Evolutionary conservation across 169 alveolate species (phyloP).

Genomic region (Plasmodium inui): DNA sequence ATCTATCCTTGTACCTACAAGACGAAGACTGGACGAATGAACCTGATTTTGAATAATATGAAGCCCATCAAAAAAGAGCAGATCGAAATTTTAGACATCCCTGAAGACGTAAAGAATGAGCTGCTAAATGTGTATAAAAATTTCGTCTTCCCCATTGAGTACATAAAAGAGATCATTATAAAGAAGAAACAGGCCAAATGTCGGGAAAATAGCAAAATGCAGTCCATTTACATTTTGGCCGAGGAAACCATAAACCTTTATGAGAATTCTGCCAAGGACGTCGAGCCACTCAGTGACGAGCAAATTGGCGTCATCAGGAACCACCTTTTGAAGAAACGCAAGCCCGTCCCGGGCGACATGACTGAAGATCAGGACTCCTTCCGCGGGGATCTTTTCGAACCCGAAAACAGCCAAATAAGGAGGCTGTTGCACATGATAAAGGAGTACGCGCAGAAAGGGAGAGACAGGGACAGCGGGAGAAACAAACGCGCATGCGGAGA

Average conservation of each 20-base stretch:
- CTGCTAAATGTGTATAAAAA: conserved; percentile 39
- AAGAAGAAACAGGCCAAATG: conserved; percentile 25
- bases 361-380: conserved; percentile 7
- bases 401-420: conserved; percentile 69
- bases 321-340: conserved; percentile 7
- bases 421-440: conserved; percentile 51
- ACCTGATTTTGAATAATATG: conserved; percentile 43
- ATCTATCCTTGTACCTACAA: conserved; percentile 28
- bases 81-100: conserved; percentile 19
- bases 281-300: conserved; percentile 38
- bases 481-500: not conserved
- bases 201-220: conserved; percentile 20
- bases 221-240: conserved; percentile 34
- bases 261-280: conserved; percentile 75
- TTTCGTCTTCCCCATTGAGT: conserved; percentile 55
- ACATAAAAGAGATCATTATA: conserved; percentile 36
- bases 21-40: conserved; percentile 43
- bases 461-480: too few relatives aligned
- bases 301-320: conserved; percentile 10
- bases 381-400: conserved; percentile 23
- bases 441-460: conserved; percentile 7
- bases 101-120: conserved; percentile 21
- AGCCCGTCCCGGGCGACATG: not conserved
- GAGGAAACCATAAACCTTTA: conserved; percentile 71
- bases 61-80: conserved; percentile 67